These are phyloP conservation scores for Takashimella koratensis DNA, from an alignment of 1,284 basidiomycete genomes.

Conservation along the genomic window DNA sequence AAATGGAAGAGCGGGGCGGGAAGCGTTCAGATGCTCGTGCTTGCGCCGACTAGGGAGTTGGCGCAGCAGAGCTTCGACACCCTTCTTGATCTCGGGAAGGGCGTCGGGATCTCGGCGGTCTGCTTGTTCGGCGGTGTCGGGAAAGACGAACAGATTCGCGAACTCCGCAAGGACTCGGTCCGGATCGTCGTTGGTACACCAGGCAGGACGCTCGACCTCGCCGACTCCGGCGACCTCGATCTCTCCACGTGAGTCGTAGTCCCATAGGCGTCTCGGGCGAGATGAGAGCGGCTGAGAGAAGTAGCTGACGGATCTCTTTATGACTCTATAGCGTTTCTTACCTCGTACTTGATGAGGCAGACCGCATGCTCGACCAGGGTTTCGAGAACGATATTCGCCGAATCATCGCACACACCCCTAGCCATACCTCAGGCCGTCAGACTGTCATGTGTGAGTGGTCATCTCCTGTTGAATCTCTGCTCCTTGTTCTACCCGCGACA, in stretches of 20 bases:
- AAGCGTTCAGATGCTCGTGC: constrained; percentile 71
- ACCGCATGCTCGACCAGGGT: constrained; percentile 96
- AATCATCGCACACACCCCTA: constrained; percentile 79
- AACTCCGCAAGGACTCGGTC: constrained; percentile 58
- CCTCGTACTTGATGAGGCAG: constrained; percentile 94
- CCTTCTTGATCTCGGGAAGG: constrained; percentile 69
- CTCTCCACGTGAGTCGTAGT: constrained; percentile 61
- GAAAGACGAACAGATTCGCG: constrained; percentile 74
- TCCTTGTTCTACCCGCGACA: too few species aligned
- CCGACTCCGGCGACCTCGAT: constrained; percentile 77
- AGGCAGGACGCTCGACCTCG: constrained; percentile 85
- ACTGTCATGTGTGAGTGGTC: constrained; percentile 81
- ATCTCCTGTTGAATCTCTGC: too few species aligned
- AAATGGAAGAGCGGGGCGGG: constrained; percentile 40
- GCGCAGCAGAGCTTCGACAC: constrained; percentile 92
- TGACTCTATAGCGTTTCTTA: constrained; percentile 83
- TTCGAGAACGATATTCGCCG: constrained; percentile 97
- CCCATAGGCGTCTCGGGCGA: neutral
- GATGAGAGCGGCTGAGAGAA: neutral
- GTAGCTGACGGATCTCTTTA: constrained; percentile 5
- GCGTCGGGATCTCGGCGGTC: constrained; percentile 71
- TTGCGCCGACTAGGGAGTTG: constrained; percentile 91
- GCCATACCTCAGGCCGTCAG: constrained; percentile 61
- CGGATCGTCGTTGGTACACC: constrained; percentile 91
- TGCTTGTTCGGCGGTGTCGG: constrained; percentile 90